Percentiles rank a stretch among this genome's conserved stretches.
phyloP scores from a whole-genome alignment of 1,284 basidiomycete species.

The Papiliotrema flavescens region DNA sequence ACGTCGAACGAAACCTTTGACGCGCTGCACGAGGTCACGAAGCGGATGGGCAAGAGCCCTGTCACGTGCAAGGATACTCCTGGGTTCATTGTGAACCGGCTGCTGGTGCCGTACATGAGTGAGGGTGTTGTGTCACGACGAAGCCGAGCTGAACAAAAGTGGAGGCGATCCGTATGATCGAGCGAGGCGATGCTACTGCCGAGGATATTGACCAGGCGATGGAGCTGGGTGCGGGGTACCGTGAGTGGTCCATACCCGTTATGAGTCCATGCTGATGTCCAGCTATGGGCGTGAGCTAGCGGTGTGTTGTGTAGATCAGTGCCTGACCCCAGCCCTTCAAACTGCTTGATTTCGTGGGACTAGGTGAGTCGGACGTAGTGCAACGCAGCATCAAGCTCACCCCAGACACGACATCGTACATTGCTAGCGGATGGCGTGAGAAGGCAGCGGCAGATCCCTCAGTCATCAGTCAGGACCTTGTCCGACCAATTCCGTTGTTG shows the following conservation, averaged over 20 bases:
- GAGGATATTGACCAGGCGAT: conserved; percentile 60
- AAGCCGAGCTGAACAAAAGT: conserved; percentile 32
- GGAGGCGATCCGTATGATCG: conserved; percentile 57
- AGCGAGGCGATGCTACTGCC: conserved; percentile 57
- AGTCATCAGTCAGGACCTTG: conserved; percentile 51
- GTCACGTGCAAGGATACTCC: conserved; percentile 58
- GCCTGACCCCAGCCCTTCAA: conserved; percentile 52
- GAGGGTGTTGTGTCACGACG: conserved; percentile 6
- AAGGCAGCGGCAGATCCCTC: conserved; percentile 45
- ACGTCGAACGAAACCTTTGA: conserved; percentile 53
- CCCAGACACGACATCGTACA: conserved; percentile 51
- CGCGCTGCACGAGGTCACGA: conserved; percentile 52
- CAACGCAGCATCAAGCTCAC: neutral
- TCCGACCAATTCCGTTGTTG: conserved; percentile 51
- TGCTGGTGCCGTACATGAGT: conserved; percentile 55
- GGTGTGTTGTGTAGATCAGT: neutral
- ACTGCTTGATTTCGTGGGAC: conserved; percentile 56
- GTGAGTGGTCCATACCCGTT: conserved; percentile 24
- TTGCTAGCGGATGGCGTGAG: conserved; percentile 55
- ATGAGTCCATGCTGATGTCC: neutral
- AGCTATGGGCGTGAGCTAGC: conserved; percentile 47
- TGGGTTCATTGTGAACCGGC: conserved; percentile 57
- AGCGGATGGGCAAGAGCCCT: conserved; percentile 55
- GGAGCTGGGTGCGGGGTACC: conserved; percentile 58
- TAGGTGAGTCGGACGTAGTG: conserved; percentile 48